Percentiles rank a stretch among this genome's conserved stretches.
Evolutionary conservation across 352 stramenopile genomes (phyloP).

Genomic region (Phytophthora foliorum): DNA sequence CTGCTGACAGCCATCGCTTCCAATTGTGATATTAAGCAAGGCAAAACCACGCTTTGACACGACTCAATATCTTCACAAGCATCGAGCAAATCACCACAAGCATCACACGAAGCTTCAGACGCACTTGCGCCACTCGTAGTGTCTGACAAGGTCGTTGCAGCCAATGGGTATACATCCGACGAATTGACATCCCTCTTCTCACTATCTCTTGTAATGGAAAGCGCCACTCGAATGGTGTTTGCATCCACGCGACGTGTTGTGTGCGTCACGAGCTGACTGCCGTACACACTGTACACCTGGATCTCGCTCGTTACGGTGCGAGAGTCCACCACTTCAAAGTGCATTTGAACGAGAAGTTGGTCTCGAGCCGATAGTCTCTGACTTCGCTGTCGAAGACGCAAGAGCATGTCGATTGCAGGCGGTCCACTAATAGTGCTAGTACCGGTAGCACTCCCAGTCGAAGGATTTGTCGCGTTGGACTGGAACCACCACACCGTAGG

Average conservation of each 20-base stretch:
- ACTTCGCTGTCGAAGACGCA: slow-evolving; percentile 48
- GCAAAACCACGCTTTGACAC: slow-evolving; percentile 18
- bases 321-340: slow-evolving; percentile 10
- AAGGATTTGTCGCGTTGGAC: slow-evolving; percentile 9
- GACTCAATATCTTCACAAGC: slow-evolving; percentile 14
- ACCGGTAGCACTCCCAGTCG: background rate
- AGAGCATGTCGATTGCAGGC: slow-evolving; percentile 38
- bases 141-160: background rate
- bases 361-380: slow-evolving; percentile 37
- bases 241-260: slow-evolving; percentile 10
- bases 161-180: slow-evolving; percentile 37
- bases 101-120: slow-evolving; percentile 10
- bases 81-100: slow-evolving; percentile 16
- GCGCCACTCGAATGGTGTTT: slow-evolving; percentile 30
- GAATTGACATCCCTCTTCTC: slow-evolving; percentile 27
- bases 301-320: slow-evolving; percentile 17
- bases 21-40: slow-evolving; percentile 25
- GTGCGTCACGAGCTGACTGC: slow-evolving; percentile 40
- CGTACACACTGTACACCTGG: slow-evolving; percentile 41
- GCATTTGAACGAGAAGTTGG: slow-evolving; percentile 41
- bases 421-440: background rate
- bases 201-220: slow-evolving; percentile 31
- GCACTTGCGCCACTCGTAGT: slow-evolving; percentile 1
- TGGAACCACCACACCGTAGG: slow-evolving; percentile 47
- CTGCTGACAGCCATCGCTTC: background rate